Evolutionary conservation across 768 basidiomycete genomes (phyloP), one percentile per base, ranked within the genome.

Genomic region (Boletus sp.): DNA sequence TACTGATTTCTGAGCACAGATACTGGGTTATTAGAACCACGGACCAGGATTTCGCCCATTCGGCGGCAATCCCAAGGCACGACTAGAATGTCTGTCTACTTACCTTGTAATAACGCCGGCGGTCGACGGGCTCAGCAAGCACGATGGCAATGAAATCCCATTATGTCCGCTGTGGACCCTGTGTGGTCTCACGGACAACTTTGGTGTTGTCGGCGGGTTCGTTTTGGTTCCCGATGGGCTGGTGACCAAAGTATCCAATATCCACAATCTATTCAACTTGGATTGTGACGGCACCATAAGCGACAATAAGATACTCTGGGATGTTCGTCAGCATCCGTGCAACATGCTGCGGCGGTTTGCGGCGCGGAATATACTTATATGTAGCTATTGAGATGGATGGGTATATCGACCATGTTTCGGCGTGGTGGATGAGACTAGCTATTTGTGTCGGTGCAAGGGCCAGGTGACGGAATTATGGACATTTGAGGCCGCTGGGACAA

Each of bases 271-370:
- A 29, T 50, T 19, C 30, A 19, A 13, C 30, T 17, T 30, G 33
- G 41, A 49, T 32, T 35, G n/a, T 47, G 49, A 46, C 55, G 49
- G 44, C 55, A 58, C 42, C 25, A 21, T 13, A 30, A 37, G 54
- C 27, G 23, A 23, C 27, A 34, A 23, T 33, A n/a, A 56, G 47
- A 23, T 43, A 11, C 19, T 29, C 25, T 27, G 47, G 14, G 19
- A 46, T 21, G 35, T 23, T 15, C 38, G 25, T 30, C 10, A 14
- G 27, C 7, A 50, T 21, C 7, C 9, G 5, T 57, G 40, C 34
- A 52, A 23, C 37, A 47, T 13, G 38, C 53, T 43, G 53, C 54
- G 54, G 54, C 30, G 42, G 51, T 41, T 33, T 51, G 58, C 32
- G 30, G 47, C 30, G 41, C 15, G 9, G 49, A 37, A n/a, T n/a